Conservation (phyloP, 1,284 basidiomycete species). For the Singerocomus inundabilis region DNA sequence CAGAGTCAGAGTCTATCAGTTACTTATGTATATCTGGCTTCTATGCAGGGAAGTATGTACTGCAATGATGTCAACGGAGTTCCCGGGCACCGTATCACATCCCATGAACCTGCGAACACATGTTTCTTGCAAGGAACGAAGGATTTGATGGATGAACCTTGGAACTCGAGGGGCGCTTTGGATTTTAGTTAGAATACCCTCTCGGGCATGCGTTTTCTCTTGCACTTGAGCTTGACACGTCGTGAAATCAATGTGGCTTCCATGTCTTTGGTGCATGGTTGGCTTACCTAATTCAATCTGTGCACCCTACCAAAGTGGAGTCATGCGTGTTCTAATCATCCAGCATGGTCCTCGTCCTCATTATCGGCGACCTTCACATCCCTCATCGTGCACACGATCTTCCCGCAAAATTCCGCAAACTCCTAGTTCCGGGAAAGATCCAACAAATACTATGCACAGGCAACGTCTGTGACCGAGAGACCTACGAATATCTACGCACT, state of each 20-base stretch:
- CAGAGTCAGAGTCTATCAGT: constrained; percentile 22
- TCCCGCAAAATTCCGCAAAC: constrained; percentile 95
- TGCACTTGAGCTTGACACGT: neutral
- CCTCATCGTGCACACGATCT: constrained; percentile 88
- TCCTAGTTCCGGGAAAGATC: constrained; percentile 95
- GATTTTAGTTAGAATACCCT: constrained; percentile 1
- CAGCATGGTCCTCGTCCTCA: constrained; percentile 77
- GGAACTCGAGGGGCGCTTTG: neutral
- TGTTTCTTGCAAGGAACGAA: constrained; percentile 8
- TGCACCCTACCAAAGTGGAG: neutral
- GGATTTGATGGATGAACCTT: constrained; percentile 1
- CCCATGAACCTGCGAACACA: constrained; percentile 2
- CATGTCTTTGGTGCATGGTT: neutral
- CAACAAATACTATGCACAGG: constrained; percentile 98
- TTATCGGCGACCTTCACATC: constrained; percentile 94
- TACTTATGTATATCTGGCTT: constrained; percentile 14
- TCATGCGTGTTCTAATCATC: constrained; percentile 8
- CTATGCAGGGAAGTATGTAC: constrained; percentile 28
- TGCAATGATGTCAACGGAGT: constrained; percentile 22
- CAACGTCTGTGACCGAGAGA: constrained; percentile 97
- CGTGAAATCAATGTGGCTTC: neutral
- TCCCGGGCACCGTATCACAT: neutral
- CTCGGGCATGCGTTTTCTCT: neutral
- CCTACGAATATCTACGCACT: constrained; percentile 96
- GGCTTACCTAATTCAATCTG: constrained; percentile 27